These are phyloP conservation scores for Penstemon barbatus DNA, from an alignment of 257 asterid genomes.

Conservation along the genomic window DNA sequence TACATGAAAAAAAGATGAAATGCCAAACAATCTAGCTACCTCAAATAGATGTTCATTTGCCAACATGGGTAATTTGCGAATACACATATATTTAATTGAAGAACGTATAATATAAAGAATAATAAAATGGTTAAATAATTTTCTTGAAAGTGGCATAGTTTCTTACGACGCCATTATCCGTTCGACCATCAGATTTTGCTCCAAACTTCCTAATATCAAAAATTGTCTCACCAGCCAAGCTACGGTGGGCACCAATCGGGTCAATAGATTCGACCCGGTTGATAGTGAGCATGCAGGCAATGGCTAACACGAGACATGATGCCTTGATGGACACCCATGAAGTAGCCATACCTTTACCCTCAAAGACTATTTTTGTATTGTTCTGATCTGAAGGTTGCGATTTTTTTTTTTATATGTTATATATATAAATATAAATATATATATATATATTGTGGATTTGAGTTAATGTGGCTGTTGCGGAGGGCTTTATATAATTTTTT, in stretches of 20 bases:
- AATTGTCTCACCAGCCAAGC: slow-evolving; percentile 38
- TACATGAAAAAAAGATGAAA: no score
- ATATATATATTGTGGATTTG: not conserved
- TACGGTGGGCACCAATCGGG: slow-evolving; percentile 32
- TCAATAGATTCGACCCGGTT: slow-evolving; percentile 15
- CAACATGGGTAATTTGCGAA: no score
- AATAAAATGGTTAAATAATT: no score
- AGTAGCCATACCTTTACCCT: slow-evolving; percentile 15
- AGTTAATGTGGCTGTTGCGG: not conserved
- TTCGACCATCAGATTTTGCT: slow-evolving; percentile 46
- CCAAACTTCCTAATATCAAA: slow-evolving; percentile 51
- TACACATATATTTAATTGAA: no score
- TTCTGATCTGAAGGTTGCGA: slow-evolving; percentile 1
- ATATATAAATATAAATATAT: no score
- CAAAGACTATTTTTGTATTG: slow-evolving; percentile 3
- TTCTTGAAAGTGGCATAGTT: no score
- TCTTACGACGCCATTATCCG: slow-evolving; percentile 44
- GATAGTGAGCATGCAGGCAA: slow-evolving; percentile 31
- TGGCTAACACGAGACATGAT: slow-evolving; percentile 13
- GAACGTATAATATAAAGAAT: no score
- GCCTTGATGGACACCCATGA: not conserved
- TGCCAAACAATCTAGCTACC: no score
- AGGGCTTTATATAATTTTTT: not conserved
- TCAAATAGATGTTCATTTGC: no score
- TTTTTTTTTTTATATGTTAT: not conserved